Evolutionary conservation across 306 rosid species (phyloP), one percentile per base, ranked within the genome.

Genomic region (Quercus alba): DNA sequence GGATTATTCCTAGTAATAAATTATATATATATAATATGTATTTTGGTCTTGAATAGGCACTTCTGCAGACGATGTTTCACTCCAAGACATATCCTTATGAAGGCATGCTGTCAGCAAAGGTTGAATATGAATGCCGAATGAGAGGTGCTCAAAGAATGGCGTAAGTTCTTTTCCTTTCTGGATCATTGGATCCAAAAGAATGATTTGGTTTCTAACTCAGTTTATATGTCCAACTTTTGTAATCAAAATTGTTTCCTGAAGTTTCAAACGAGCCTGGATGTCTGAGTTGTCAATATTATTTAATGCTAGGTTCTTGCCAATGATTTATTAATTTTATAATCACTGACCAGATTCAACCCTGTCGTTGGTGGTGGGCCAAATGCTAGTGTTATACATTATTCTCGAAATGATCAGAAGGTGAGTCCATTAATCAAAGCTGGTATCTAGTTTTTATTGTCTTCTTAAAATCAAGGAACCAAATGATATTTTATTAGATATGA

Each of bases 351-450:
- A 75, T 95, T 91, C 88, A 93, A 91, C 75, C 99, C 99, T 30
- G 99, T 95, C 75, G 97, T 93, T 81, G 97, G 98, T 79, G 99
- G 99, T 56, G 99, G 99, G 82, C 79, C 91, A 61, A 93, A 95
- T 85, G 98, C 87, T 70, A 88, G 98, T 66, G 85, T 93, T 52
- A 91, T 93, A 80, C 99, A 95, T 89, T 95, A 91, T 83, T 83
- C 94, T 84, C 87, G 97, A 84, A 95, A 95, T 84, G 98, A 95
- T 85, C 97, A 90, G 86, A 91, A 78, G 81, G 99, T 95, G 83
- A 88, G 85, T 81, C 77, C 76, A 76, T 44, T 63, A 76, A 54
- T 74, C 56, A 70, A 81, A 72, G 23, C 57, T 21, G 44, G 44
- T 31, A 10, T 49, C 41, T 66, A 18, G 49, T 61, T 61, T 61